These are phyloP conservation scores for Tetragonia tetragonoides DNA, from an alignment of 148 eudicot genomes.

Conservation along the genomic window DNA sequence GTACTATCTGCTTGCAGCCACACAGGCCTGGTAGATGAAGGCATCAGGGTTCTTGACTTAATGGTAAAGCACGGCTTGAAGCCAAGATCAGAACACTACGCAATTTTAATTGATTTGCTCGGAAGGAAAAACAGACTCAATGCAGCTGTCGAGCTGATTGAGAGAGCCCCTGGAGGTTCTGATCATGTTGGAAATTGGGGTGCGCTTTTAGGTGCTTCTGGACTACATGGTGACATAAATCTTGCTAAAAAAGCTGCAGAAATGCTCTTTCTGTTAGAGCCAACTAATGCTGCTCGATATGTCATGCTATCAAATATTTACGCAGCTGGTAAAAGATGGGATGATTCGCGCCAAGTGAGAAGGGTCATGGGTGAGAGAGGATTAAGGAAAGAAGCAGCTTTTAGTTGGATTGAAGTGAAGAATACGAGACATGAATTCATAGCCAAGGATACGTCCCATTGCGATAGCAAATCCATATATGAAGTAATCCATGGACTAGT, in stretches of 20 bases:
- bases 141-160: conserved; percentile 55
- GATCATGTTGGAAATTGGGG: conserved; percentile 68
- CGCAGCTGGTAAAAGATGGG: conserved; percentile 61
- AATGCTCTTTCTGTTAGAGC: conserved; percentile 53
- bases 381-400: conserved; percentile 56
- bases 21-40: conserved; percentile 52
- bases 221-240: conserved; percentile 53
- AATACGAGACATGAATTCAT: conserved; percentile 50
- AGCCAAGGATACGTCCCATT: conserved; percentile 47
- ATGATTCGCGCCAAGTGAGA: conserved; percentile 52
- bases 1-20: conserved; percentile 68
- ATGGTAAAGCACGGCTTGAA: conserved; percentile 46
- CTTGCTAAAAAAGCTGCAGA: conserved; percentile 59
- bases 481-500: conserved; percentile 46
- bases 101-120: conserved; percentile 64
- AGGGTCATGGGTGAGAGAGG: conserved; percentile 45
- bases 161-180: conserved; percentile 41
- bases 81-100: conserved; percentile 56
- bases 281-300: conserved; percentile 57
- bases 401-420: conserved; percentile 69
- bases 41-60: conserved; percentile 33
- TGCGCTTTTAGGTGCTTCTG: conserved; percentile 57
- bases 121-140: conserved; percentile 61
- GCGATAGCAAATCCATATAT: conserved; percentile 31
- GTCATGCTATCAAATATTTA: conserved; percentile 70